Evolutionary conservation across 257 asterid genomes (phyloP).

Genomic region (Forsythia viridissima): DNA sequence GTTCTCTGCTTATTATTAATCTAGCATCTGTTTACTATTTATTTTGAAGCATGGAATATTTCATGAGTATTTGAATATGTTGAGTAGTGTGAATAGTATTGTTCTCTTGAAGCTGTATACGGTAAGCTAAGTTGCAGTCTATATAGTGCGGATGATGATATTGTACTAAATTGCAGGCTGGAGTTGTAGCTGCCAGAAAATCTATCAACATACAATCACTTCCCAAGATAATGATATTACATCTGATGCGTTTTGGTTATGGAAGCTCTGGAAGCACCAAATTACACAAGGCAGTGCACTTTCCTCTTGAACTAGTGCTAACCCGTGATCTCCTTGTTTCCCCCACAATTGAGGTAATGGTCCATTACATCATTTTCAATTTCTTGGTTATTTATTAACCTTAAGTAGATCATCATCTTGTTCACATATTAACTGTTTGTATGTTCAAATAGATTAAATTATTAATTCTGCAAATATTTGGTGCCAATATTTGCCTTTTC

Average conservation of each 20-base stretch:
- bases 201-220: constrained; percentile 66
- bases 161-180: constrained; percentile 50
- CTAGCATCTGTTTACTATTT: background rate
- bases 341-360: constrained; percentile 65
- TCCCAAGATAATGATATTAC: constrained; percentile 83
- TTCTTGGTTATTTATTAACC: background rate
- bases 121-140: background rate
- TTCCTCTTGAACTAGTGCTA: constrained; percentile 71
- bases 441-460: no score
- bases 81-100: background rate
- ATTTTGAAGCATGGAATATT: background rate
- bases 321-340: constrained; percentile 77
- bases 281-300: constrained; percentile 70
- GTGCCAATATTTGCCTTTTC: no score
- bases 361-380: constrained; percentile 6
- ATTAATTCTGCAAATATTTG: no score
- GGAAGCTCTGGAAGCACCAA: constrained; percentile 81
- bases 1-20: background rate
- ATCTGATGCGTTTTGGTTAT: constrained; percentile 84
- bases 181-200: constrained; percentile 74
- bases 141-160: background rate
- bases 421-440: no score
- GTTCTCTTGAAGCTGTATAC: no score
- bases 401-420: no score
- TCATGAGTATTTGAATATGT: background rate